Evolutionary conservation across 192 early-diverging fungal genomes (phyloP).

Genomic region (Linnemannia exigua): DNA sequence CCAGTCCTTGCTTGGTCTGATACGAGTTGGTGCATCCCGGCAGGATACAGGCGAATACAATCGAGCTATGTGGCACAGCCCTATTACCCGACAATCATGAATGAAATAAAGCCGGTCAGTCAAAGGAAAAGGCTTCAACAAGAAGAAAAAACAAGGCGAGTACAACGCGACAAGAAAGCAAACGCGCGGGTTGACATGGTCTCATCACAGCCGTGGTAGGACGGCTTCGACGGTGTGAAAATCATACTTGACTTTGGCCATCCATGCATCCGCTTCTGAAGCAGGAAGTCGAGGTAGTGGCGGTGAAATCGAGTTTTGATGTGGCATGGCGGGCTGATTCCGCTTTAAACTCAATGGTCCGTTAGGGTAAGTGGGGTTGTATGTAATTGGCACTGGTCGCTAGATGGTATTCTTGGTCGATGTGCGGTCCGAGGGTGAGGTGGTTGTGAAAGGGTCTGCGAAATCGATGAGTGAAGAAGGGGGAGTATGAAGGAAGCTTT

Average conservation of each 20-base stretch:
- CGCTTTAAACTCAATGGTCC: not conserved
- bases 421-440: not conserved
- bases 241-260: constrained; percentile 45
- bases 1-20: constrained; percentile 54
- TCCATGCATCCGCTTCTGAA: constrained; percentile 28
- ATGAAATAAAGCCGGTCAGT: not conserved
- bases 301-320: not conserved
- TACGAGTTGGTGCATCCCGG: constrained; percentile 49
- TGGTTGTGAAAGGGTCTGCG: not conserved
- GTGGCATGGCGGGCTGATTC: not conserved
- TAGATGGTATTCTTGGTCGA: not conserved
- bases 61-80: constrained; percentile 28
- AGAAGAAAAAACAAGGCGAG: not conserved
- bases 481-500: not conserved
- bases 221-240: not conserved
- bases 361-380: not conserved
- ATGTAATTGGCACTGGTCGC: not conserved
- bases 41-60: constrained; percentile 38
- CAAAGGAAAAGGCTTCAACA: not conserved
- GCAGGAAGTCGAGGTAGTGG: not conserved
- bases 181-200: not conserved
- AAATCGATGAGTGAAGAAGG: not conserved
- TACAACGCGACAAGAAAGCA: not conserved
- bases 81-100: constrained; percentile 2
- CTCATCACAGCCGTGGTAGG: not conserved